A percentile compares a stretch with the other conserved stretches of the same genome.
phyloP scores from a whole-genome alignment of 78 protist species.

The Dictyostelium firmibasis region DNA sequence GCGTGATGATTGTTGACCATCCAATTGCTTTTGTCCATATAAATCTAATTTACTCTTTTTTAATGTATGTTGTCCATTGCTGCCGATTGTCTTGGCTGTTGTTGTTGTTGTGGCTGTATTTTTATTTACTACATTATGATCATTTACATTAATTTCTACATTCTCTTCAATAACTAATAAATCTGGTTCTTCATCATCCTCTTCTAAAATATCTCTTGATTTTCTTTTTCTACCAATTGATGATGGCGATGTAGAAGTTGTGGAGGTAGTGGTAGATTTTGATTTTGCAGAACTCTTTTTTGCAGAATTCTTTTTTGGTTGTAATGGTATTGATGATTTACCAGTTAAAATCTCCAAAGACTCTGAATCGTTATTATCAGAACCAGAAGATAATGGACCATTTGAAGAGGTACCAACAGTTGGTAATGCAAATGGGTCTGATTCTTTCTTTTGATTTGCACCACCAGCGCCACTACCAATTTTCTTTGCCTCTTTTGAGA shows the following conservation, averaged over 20 bases:
- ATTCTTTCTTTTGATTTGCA: background rate
- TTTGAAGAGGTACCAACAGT: background rate
- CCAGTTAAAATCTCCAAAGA: background rate
- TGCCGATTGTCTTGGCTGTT: background rate
- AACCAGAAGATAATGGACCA: background rate
- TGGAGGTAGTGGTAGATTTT: background rate
- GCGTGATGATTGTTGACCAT: background rate
- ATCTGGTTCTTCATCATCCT: slow-evolving; percentile 43
- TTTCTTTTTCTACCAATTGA: slow-evolving; percentile 36
- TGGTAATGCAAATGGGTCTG: slow-evolving; percentile 15
- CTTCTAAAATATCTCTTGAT: background rate
- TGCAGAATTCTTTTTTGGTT: background rate
- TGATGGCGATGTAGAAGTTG: background rate
- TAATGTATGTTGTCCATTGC: background rate
- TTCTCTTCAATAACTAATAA: slow-evolving; percentile 38
- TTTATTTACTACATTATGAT: background rate
- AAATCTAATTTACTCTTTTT: slow-evolving; percentile 6
- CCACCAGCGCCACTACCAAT: background rate
- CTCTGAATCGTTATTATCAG: background rate
- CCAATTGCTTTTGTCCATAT: background rate
- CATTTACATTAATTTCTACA: slow-evolving; percentile 13
- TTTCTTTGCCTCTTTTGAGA: background rate
- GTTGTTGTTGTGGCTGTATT: background rate
- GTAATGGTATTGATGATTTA: background rate
- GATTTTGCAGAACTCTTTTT: background rate